Evolutionary conservation across 2,329 filamentous ascomycete genomes (phyloP), one percentile per base, ranked within the genome.

Genomic region (Trichophyton mentagrophytes): DNA sequence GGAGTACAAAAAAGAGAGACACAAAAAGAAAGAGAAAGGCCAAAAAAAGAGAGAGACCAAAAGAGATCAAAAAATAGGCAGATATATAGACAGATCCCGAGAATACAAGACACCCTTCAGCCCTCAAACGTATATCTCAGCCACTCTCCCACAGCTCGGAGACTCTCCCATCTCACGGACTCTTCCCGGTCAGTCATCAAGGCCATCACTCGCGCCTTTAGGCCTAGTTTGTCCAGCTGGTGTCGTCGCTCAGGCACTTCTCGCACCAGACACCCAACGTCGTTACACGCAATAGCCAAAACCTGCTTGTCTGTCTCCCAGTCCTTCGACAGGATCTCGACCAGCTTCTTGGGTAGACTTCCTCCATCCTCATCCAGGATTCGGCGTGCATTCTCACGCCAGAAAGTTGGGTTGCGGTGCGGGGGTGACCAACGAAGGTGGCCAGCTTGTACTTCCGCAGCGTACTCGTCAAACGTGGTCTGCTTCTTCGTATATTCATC

Each of bases 381-480:
- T 69, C 86, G 87, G 62, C 88, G 85, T 6, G 91, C 89, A 68
- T 96, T 96, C 68, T 96, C 91, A 49, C 85, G 84, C 91, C 91
- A 96, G 77, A 96, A 96, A 4, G 86, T 83, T 53, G 85, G 81
- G 76, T 87, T 92, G 67, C 88, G 86, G 75, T 96, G 91, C 44
- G 91, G 90, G 33, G 91, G 91, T 3, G 89, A 93, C 91, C 91
- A 96, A 69, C 90, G 86, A 60, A 96, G 80, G 71, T 96, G 90
- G 40, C 91, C 91, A 1, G 88, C 86, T 68, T 88, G 82, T 58
- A 96, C 82, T 75, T 96, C 91, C 61, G 88, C 88, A 4, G 90
- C 85, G 72, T 88, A 86, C 67, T 85, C 78, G 67, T 85, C 82
- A 64, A 86, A 85, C 0, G 84, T 86, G 1, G 83, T 86, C 66